Percentiles rank a stretch among this genome's conserved stretches.
Conservation (phyloP, 2,329 filamentous ascomycete species). For the Amylocarpus encephaloides region DNA sequence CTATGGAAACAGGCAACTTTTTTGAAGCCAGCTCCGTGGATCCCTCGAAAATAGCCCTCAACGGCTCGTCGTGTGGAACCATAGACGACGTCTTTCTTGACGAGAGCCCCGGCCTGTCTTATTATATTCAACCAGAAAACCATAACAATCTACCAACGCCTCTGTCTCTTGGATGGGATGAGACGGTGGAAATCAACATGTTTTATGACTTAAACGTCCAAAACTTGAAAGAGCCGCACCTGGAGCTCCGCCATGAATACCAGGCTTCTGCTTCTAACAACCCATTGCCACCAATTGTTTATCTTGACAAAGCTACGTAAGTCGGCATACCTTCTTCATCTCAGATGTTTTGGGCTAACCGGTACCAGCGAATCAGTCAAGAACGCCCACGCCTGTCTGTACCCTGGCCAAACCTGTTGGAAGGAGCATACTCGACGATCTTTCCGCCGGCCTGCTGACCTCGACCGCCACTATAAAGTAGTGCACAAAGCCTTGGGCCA, state of each 20-base stretch:
- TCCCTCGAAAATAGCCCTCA: too few species aligned
- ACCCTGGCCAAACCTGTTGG: slow-evolving; percentile 17
- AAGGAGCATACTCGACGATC: slow-evolving; percentile 2
- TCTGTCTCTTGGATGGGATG: slow-evolving; percentile 4
- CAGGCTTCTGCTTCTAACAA: too few species aligned
- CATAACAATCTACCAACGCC: neutral
- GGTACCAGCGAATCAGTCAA: neutral
- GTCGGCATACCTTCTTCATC: neutral
- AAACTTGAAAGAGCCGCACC: slow-evolving; percentile 3
- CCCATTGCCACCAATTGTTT: too few species aligned
- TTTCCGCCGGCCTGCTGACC: slow-evolving; percentile 32
- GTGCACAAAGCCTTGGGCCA: slow-evolving; percentile 23
- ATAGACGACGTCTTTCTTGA: too few species aligned
- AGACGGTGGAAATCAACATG: neutral
- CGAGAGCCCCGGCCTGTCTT: neutral
- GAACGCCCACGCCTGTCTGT: slow-evolving; percentile 17
- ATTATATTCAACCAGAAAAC: neutral
- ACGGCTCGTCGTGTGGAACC: too few species aligned
- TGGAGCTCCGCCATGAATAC: neutral
- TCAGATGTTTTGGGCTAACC: neutral
- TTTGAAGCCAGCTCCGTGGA: too few species aligned
- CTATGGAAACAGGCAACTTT: too few species aligned
- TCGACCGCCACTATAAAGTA: slow-evolving; percentile 33
- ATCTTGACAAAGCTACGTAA: slow-evolving; percentile 5
- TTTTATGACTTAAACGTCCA: slow-evolving; percentile 6